Conservation (phyloP, 2,329 filamentous ascomycete species). For the Scedosporium boydii region DNA sequence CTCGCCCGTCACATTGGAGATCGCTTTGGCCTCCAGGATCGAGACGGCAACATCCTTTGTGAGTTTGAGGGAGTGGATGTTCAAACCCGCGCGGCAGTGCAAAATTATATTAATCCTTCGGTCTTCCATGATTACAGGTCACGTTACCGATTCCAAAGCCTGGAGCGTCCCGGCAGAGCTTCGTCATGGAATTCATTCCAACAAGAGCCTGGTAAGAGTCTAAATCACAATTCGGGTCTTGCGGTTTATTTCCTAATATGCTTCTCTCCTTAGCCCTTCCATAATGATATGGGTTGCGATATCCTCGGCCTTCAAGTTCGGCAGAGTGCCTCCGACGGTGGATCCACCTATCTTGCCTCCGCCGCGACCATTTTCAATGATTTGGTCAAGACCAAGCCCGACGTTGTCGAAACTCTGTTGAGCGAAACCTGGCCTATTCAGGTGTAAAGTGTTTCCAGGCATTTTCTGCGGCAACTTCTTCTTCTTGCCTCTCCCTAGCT, state of each 20-base stretch:
- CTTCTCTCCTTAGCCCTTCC: constrained; percentile 29
- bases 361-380: constrained; percentile 33
- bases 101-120: not conserved
- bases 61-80: not conserved
- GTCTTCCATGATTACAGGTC: constrained; percentile 21
- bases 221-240: not conserved
- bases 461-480: not conserved
- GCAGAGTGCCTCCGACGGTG: constrained; percentile 31
- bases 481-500: not conserved
- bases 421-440: constrained; percentile 36
- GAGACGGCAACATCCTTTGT: constrained; percentile 33
- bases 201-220: constrained; percentile 27
- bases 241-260: constrained; percentile 4
- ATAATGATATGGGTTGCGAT: constrained; percentile 43
- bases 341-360: constrained; percentile 34
- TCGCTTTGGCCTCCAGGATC: constrained; percentile 39
- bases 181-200: constrained; percentile 42
- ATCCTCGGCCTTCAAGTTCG: constrained; percentile 38
- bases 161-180: constrained; percentile 33
- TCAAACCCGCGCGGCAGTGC: too few relatives aligned
- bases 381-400: constrained; percentile 26
- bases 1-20: constrained; percentile 47
- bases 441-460: constrained; percentile 24
- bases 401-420: constrained; percentile 26
- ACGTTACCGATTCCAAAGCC: constrained; percentile 35